Conservation (phyloP, 106 monocot species). For the Allium cepa region DNA sequence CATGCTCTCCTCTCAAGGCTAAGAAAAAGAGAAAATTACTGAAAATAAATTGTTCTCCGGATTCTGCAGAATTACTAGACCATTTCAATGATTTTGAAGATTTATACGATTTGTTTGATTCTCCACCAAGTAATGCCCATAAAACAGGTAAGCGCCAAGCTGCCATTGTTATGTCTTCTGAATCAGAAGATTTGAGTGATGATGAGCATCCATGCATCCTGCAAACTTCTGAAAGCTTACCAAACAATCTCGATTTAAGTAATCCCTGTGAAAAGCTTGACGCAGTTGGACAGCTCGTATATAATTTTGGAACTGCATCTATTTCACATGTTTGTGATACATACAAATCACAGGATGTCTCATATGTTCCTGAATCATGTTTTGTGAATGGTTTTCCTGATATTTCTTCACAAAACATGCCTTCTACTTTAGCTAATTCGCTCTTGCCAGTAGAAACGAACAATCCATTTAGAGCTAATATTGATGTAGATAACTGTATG, state of each 20-base stretch:
- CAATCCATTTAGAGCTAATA: constrained; percentile 4
- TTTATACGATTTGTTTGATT: constrained; percentile 30
- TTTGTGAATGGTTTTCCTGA: constrained; percentile 16
- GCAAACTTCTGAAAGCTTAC: constrained; percentile 6
- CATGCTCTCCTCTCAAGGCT: constrained; percentile 1
- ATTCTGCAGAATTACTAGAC: constrained; percentile 20
- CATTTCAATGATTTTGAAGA: constrained; percentile 26
- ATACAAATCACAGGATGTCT: constrained; percentile 31
- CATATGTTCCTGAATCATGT: constrained; percentile 64
- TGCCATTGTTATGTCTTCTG: constrained; percentile 42
- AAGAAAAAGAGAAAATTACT: constrained; percentile 21
- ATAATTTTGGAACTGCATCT: constrained; percentile 13
- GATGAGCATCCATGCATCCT: constrained; percentile 14
- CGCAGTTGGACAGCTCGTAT: constrained; percentile 2
- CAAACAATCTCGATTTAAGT: neutral
- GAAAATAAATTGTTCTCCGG: constrained; percentile 22
- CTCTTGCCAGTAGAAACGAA: neutral
- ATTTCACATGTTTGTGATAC: constrained; percentile 44
- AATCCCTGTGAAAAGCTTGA: constrained; percentile 6
- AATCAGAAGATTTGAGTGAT: constrained; percentile 51
- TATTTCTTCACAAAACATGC: constrained; percentile 8
- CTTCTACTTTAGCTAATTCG: constrained; percentile 13
- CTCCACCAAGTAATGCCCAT: constrained; percentile 16
- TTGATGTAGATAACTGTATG: constrained; percentile 11
- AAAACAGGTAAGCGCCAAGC: constrained; percentile 21